These are phyloP conservation scores for Dactylis glomerata DNA, from an alignment of 176 grass and related monocot genomes.

Conservation along the genomic window DNA sequence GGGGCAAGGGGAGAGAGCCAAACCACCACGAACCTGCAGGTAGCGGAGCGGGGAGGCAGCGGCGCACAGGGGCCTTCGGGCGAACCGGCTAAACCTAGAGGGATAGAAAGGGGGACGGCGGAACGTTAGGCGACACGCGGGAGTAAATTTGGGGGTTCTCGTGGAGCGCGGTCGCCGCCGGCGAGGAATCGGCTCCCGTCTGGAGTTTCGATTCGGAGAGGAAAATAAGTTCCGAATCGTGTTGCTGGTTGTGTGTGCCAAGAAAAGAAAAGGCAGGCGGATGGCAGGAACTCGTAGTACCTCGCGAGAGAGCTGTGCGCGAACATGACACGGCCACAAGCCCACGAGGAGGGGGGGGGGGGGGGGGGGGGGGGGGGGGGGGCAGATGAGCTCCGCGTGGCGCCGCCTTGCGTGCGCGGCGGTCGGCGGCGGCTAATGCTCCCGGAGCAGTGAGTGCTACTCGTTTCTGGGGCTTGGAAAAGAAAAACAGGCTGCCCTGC, in stretches of 20 bases:
- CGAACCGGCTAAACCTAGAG: constrained; percentile 18
- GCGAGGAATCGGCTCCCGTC: background rate
- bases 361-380: background rate
- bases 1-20: background rate
- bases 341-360: too few species aligned
- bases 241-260: background rate
- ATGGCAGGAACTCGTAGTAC: background rate
- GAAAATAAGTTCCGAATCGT: background rate
- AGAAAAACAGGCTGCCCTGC: background rate
- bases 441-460: too few species aligned
- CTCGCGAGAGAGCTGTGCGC: background rate
- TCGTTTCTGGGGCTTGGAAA: background rate
- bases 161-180: background rate
- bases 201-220: background rate
- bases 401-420: background rate
- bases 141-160: background rate
- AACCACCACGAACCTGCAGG: background rate
- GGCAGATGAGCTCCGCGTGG: background rate
- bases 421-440: background rate
- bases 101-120: background rate
- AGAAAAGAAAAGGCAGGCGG: background rate
- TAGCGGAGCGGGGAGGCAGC: background rate
- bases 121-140: background rate
- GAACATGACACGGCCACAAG: background rate
- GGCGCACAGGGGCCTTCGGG: background rate